A percentile compares a stretch with the other conserved stretches of the same genome.
These are phyloP conservation scores for Jackrogersella minutella DNA, from an alignment of 495 filamentous ascomycete genomes.

Conservation along the genomic window DNA sequence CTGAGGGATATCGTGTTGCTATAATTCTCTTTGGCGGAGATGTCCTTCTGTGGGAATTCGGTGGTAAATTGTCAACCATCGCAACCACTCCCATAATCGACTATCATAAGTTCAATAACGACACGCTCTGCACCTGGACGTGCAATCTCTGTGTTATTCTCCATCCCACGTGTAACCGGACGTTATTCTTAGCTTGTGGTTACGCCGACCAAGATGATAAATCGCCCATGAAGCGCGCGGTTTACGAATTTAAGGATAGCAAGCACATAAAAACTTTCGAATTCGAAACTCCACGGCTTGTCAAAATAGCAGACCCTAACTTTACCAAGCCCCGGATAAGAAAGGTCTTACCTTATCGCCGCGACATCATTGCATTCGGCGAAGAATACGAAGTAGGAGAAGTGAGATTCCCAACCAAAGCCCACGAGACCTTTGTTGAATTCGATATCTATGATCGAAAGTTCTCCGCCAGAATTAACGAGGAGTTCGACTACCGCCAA, in stretches of 20 bases:
- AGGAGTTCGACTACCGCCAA: background rate
- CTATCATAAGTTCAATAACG: background rate
- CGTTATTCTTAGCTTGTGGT: conserved; percentile 33
- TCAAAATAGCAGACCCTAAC: background rate
- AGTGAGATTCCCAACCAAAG: background rate
- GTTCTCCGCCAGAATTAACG: conserved; percentile 12
- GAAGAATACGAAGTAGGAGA: background rate
- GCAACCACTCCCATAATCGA: conserved; percentile 6
- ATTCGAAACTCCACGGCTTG: background rate
- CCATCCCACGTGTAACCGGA: conserved; percentile 25
- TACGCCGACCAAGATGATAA: background rate
- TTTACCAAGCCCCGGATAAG: conserved; percentile 3
- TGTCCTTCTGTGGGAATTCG: conserved; percentile 38
- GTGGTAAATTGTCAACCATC: conserved; percentile 10
- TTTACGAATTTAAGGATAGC: conserved; percentile 26
- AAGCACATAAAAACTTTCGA: conserved; percentile 20
- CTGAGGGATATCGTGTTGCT: conserved; percentile 28
- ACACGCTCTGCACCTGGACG: conserved; percentile 16
- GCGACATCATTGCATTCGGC: conserved; percentile 30
- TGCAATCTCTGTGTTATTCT: conserved; percentile 27
- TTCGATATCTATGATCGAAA: conserved; percentile 35
- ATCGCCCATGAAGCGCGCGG: conserved; percentile 3
- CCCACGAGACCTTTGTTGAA: conserved; percentile 17
- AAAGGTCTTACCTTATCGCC: conserved; percentile 29
- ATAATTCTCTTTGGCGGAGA: conserved; percentile 34